A percentile compares a stretch with the other conserved stretches of the same genome.
These are phyloP conservation scores for Trichoderma breve DNA, from an alignment of 2,329 filamentous ascomycete genomes.

Conservation along the genomic window DNA sequence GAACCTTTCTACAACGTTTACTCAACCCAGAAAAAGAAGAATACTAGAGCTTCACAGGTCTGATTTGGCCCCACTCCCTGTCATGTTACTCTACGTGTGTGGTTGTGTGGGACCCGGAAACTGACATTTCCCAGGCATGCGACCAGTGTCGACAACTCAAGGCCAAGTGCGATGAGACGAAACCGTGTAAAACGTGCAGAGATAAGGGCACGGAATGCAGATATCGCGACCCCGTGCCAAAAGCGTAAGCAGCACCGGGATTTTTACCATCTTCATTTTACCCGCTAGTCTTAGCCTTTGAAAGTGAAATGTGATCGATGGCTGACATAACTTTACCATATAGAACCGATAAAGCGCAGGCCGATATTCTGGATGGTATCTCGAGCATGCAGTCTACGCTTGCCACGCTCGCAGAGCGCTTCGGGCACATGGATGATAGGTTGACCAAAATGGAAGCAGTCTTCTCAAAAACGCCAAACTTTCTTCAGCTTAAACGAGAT, in stretches of 20 bases:
- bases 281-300: not conserved
- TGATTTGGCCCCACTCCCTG: not conserved
- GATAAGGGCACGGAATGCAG: slow-evolving; percentile 82
- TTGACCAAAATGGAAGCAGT: slow-evolving; percentile 37
- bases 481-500: slow-evolving; percentile 18
- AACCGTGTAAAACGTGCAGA: slow-evolving; percentile 81
- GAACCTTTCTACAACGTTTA: slow-evolving; percentile 44
- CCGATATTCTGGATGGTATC: slow-evolving; percentile 60
- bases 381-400: slow-evolving; percentile 41
- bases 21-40: slow-evolving; percentile 51
- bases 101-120: not conserved
- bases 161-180: slow-evolving; percentile 86
- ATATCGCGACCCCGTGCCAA: slow-evolving; percentile 87
- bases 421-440: slow-evolving; percentile 40
- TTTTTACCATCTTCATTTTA: not conserved
- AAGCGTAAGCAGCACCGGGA: slow-evolving; percentile 63
- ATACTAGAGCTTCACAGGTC: slow-evolving; percentile 65
- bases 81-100: not conserved
- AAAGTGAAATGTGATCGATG: not conserved
- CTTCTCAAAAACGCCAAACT: slow-evolving; percentile 25
- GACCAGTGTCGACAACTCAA: slow-evolving; percentile 85
- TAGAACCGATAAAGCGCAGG: slow-evolving; percentile 59
- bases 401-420: slow-evolving; percentile 35
- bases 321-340: not conserved
- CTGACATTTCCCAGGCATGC: slow-evolving; percentile 65